phyloP scores from a whole-genome alignment of 139 green algal genomes.

The Tetraselmis chui region DNA sequence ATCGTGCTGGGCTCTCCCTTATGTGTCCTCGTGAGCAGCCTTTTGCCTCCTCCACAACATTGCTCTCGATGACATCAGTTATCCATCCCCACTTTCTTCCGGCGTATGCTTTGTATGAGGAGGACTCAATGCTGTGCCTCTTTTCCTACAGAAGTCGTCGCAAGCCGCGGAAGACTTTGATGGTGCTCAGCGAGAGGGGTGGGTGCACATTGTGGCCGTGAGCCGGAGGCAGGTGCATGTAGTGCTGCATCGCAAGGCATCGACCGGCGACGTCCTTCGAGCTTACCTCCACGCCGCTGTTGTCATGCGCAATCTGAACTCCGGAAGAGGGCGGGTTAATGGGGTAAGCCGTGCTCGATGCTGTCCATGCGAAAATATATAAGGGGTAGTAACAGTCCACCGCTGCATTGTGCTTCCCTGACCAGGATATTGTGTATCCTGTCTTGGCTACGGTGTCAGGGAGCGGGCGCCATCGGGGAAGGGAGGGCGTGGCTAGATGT shows the following conservation, averaged over 20 bases:
- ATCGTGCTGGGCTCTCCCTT: no score
- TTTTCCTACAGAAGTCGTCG: no score
- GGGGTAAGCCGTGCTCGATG: background rate
- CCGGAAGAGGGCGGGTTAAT: background rate
- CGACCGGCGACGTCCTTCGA: slow-evolving; percentile 3
- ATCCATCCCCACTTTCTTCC: no score
- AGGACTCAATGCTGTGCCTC: no score
- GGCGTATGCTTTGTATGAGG: no score
- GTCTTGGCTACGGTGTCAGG: slow-evolving; percentile 4
- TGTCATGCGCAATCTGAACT: background rate
- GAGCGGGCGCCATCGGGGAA: slow-evolving; percentile 10
- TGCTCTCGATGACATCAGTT: no score
- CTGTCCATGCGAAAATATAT: no score
- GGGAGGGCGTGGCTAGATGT: no score
- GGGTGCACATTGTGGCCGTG: slow-evolving; percentile 3
- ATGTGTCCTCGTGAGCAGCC: no score
- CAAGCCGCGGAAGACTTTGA: background rate
- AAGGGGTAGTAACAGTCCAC: no score
- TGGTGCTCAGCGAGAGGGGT: background rate
- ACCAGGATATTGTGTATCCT: background rate
- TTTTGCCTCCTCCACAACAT: no score
- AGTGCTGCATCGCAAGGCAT: slow-evolving; percentile 10
- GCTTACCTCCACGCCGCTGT: slow-evolving; percentile 22
- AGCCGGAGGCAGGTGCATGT: slow-evolving; percentile 4
- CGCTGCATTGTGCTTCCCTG: no score